Conservation (phyloP, 768 basidiomycete species). For the Leucocoprinus sp. region DNA sequence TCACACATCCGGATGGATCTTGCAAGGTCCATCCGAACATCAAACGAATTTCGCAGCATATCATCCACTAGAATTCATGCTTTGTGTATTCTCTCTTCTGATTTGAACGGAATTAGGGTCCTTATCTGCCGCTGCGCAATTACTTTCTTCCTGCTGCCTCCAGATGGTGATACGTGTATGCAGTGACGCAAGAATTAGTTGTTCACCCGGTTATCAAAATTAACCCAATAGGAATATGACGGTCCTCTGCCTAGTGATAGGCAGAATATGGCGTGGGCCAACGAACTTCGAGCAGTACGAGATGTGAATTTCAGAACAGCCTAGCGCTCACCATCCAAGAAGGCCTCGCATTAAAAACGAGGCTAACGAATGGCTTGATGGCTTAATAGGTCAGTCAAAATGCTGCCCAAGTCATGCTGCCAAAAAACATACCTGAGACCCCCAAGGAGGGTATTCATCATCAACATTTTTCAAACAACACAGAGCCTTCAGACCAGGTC, state of each 20-base stretch:
- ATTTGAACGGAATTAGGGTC: not conserved
- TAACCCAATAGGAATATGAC: not conserved
- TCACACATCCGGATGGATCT: constrained; percentile 11
- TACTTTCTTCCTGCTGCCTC: too few species aligned
- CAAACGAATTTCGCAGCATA: not conserved
- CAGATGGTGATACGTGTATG: not conserved
- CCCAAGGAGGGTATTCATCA: too few species aligned
- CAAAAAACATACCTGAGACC: too few species aligned
- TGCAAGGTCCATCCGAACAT: constrained; percentile 11
- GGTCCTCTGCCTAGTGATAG: too few species aligned
- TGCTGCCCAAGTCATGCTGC: too few species aligned
- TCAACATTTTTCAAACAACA: too few species aligned
- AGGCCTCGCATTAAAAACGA: too few species aligned
- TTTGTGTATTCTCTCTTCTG: not conserved
- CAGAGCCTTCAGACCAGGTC: constrained; percentile 28
- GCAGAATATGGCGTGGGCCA: too few species aligned
- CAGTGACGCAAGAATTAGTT: not conserved
- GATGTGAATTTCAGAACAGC: not conserved
- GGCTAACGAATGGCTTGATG: too few species aligned
- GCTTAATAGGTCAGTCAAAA: not conserved
- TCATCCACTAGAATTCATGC: not conserved
- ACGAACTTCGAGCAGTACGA: too few species aligned
- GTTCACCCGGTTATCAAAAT: not conserved
- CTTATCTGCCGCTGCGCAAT: too few species aligned
- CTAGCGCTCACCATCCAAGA: too few species aligned